A percentile compares a stretch with the other conserved stretches of the same genome.
Evolutionary conservation across 179 eudicot species (phyloP).

Genomic region (Sideroxylon spinosum): DNA sequence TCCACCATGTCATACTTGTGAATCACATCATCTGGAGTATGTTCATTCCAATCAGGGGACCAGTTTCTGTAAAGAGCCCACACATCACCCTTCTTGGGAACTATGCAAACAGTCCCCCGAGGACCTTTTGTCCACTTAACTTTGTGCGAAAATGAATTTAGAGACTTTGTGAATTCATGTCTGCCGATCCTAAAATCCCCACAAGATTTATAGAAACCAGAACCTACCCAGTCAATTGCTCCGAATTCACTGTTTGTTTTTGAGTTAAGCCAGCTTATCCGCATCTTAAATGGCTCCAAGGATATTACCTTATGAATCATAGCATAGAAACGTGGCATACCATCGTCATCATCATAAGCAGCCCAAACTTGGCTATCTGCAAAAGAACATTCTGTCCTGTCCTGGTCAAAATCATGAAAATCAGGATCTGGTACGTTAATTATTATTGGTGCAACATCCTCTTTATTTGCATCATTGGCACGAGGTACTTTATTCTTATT

Average conservation of each 20-base stretch:
- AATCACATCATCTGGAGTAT: conserved; percentile 69
- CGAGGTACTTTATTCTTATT: conserved; percentile 30
- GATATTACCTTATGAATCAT: conserved; percentile 71
- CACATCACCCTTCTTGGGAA: conserved; percentile 74
- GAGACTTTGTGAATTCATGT: conserved; percentile 49
- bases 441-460: conserved; percentile 27
- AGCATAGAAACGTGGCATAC: conserved; percentile 97
- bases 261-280: conserved; percentile 89
- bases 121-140: conserved; percentile 75
- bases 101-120: conserved; percentile 57
- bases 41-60: conserved; percentile 79
- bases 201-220: conserved; percentile 78
- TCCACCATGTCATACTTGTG: conserved; percentile 94
- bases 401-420: conserved; percentile 90
- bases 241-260: conserved; percentile 74
- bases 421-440: conserved; percentile 95
- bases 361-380: conserved; percentile 92
- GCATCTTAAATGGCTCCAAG: conserved; percentile 77
- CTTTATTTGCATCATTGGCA: conserved; percentile 23
- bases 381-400: conserved; percentile 68
- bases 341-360: conserved; percentile 86
- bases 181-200: conserved; percentile 78
- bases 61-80: conserved; percentile 96
- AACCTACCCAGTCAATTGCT: conserved; percentile 57
- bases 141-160: conserved; percentile 86